Percentiles rank a stretch among this genome's conserved stretches.
Conservation (phyloP, 2,329 filamentous ascomycete species). For the Cladophialophora yegresii region DNA sequence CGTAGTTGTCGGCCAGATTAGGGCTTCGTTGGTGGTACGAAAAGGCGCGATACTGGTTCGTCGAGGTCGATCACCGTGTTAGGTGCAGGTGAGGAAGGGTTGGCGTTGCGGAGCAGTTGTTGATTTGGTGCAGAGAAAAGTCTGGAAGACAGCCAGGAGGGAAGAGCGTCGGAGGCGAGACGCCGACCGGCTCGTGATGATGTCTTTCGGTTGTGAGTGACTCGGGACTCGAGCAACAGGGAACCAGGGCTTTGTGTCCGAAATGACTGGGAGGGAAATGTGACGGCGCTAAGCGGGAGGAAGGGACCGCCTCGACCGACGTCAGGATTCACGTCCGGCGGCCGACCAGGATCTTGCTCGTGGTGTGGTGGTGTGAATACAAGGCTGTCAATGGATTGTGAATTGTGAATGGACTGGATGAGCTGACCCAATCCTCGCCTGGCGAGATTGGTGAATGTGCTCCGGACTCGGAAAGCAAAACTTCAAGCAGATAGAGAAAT, state of each 20-base stretch:
- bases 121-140: slow-evolving; percentile 11
- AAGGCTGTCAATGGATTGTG: not conserved
- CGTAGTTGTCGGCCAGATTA: not conserved
- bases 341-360: slow-evolving; percentile 9
- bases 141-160: slow-evolving; percentile 1
- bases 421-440: not conserved
- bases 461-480: not conserved
- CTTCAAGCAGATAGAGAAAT: not conserved
- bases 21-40: not conserved
- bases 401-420: not conserved
- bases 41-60: not conserved
- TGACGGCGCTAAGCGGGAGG: slow-evolving; percentile 23
- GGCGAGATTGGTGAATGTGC: not conserved
- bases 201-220: slow-evolving; percentile 7
- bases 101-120: not conserved
- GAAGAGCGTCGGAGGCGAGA: not conserved
- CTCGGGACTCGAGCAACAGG: slow-evolving; percentile 15
- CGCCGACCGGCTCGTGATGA: slow-evolving; percentile 9
- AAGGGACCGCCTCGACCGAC: slow-evolving; percentile 7
- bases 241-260: slow-evolving; percentile 20
- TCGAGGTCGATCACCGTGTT: not conserved
- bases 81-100: not conserved
- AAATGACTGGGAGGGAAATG: slow-evolving; percentile 12
- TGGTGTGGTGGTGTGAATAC: not conserved
- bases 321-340: slow-evolving; percentile 8